Percentiles rank a stretch among this genome's conserved stretches.
Conservation (phyloP, 1,139 yeast species). For the Sugiyamaella sp. region DNA sequence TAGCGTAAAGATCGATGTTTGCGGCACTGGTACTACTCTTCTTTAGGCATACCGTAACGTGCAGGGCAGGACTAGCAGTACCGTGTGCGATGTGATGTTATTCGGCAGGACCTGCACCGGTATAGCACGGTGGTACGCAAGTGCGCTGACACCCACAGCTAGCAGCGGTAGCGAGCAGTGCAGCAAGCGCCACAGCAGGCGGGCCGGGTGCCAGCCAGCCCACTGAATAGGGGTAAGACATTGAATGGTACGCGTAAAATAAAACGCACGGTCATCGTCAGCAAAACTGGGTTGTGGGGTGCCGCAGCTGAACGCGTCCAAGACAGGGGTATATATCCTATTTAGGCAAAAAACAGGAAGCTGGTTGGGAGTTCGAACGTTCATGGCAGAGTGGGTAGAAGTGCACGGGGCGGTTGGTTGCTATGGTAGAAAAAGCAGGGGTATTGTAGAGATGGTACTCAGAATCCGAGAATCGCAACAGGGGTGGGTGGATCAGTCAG, state of each 20-base stretch:
- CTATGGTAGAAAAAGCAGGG: neutral
- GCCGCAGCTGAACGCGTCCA: neutral
- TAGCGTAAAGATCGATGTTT: too few species aligned
- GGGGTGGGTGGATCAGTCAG: neutral
- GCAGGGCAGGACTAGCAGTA: neutral
- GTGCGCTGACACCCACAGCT: too few species aligned
- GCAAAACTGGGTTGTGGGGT: neutral
- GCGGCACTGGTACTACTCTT: too few species aligned
- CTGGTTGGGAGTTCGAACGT: neutral
- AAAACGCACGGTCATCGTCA: neutral
- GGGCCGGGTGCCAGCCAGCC: neutral
- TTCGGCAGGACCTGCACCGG: too few species aligned
- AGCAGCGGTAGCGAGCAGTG: too few species aligned
- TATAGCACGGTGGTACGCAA: too few species aligned
- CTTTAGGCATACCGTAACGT: neutral
- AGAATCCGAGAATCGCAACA: neutral
- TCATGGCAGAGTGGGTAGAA: too few species aligned
- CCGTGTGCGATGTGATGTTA: neutral
- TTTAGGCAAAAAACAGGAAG: neutral
- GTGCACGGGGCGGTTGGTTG: too few species aligned
- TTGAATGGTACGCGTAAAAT: neutral
- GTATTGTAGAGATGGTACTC: too few species aligned
- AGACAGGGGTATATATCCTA: neutral
- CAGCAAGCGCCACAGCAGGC: too few species aligned
- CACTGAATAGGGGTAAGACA: neutral